Evolutionary conservation across 2,329 filamentous ascomycete species (phyloP).

Genomic region (Cladophialophora chaetospira): DNA sequence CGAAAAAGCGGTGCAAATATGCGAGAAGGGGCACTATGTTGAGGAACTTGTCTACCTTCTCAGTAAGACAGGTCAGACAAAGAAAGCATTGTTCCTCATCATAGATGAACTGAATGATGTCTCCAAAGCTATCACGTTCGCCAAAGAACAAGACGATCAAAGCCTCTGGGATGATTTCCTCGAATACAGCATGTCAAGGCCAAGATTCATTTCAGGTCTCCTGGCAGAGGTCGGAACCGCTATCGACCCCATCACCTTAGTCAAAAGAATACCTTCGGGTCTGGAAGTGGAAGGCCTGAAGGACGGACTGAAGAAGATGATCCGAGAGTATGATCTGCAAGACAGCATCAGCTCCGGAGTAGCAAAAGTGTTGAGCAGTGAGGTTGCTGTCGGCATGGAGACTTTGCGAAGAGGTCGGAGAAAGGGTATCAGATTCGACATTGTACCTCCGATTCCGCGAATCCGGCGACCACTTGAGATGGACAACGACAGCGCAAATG

Average conservation of each 20-base stretch:
- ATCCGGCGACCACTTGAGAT: not conserved
- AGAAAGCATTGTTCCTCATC: slow-evolving; percentile 86
- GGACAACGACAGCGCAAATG: not conserved
- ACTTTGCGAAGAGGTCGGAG: slow-evolving; percentile 76
- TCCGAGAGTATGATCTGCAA: slow-evolving; percentile 95
- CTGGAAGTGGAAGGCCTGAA: slow-evolving; percentile 88
- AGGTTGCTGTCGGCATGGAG: slow-evolving; percentile 82
- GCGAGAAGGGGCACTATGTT: slow-evolving; percentile 77
- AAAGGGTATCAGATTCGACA: slow-evolving; percentile 85
- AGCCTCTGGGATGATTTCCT: slow-evolving; percentile 95
- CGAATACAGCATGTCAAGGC: slow-evolving; percentile 97
- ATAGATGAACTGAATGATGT: slow-evolving; percentile 92
- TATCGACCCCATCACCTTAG: slow-evolving; percentile 87
- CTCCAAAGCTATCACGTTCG: slow-evolving; percentile 88
- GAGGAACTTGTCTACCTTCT: slow-evolving; percentile 94
- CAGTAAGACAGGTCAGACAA: slow-evolving; percentile 92
- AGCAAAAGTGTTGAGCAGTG: slow-evolving; percentile 79
- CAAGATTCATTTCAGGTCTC: slow-evolving; percentile 86
- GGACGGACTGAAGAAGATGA: slow-evolving; percentile 84
- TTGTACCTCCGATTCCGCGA: slow-evolving; percentile 40
- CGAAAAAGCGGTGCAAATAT: slow-evolving; percentile 70
- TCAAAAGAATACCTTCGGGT: slow-evolving; percentile 87
- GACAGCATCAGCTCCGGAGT: slow-evolving; percentile 89
- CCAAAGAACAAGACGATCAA: slow-evolving; percentile 86
- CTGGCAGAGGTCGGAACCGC: slow-evolving; percentile 92